A percentile compares a stretch with the other conserved stretches of the same genome.
phyloP scores from a whole-genome alignment of 345 rosid genomes.

The Brassica nigra region DNA sequence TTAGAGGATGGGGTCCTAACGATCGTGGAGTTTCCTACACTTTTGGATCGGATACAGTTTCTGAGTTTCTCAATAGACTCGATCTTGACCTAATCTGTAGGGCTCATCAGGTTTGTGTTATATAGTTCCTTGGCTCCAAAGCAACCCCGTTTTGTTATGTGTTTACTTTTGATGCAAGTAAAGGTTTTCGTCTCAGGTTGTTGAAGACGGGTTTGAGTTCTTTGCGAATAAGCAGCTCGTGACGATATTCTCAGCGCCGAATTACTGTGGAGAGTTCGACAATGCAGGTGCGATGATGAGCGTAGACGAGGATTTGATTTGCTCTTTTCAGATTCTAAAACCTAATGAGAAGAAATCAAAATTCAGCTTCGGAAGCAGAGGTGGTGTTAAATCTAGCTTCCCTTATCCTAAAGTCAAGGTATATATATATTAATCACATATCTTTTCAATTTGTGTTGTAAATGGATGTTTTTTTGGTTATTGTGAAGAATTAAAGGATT shows the following conservation, averaged over 20 bases:
- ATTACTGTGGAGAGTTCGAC: slow-evolving; percentile 84
- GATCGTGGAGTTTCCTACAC: slow-evolving; percentile 87
- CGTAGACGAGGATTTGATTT: slow-evolving; percentile 63
- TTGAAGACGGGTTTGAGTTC: slow-evolving; percentile 90
- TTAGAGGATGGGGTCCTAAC: slow-evolving; percentile 71
- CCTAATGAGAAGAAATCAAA: slow-evolving; percentile 63
- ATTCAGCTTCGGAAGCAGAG: slow-evolving; percentile 55
- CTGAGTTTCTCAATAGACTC: slow-evolving; percentile 59
- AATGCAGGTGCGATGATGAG: slow-evolving; percentile 95
- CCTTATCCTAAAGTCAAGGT: slow-evolving; percentile 61
- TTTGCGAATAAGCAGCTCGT: slow-evolving; percentile 72
- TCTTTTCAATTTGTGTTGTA: neutral
- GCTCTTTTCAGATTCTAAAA: slow-evolving; percentile 83
- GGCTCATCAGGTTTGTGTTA: slow-evolving; percentile 71
- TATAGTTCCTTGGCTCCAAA: slow-evolving; percentile 4
- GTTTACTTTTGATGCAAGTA: slow-evolving; percentile 18
- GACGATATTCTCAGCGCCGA: slow-evolving; percentile 87
- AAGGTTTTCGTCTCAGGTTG: slow-evolving; percentile 54
- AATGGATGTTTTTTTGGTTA: neutral
- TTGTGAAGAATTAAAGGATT: neutral
- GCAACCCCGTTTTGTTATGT: neutral
- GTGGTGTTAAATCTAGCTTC: slow-evolving; percentile 48
- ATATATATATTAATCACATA: neutral
- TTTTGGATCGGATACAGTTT: slow-evolving; percentile 70
- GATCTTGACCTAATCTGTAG: slow-evolving; percentile 85